Evolutionary conservation across 805 yeast species (phyloP), one percentile per base, ranked within the genome.

Genomic region (Candida xyloterini): DNA sequence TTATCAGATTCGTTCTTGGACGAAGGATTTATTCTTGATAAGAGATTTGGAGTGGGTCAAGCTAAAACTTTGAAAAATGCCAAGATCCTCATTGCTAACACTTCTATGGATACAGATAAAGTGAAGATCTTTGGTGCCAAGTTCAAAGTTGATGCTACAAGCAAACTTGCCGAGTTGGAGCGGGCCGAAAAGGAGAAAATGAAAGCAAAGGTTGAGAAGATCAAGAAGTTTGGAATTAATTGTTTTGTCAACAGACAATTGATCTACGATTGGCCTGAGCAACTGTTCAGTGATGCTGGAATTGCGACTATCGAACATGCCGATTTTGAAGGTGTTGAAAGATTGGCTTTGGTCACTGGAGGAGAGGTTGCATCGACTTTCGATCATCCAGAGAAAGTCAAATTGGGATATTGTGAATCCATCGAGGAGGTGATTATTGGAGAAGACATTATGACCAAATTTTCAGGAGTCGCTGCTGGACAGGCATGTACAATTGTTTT

Each of bases 201-300:
- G 98, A 84, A 79, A 65, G 69, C 62, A 40, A 93, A 93, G 65
- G 88, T 93, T 50, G 89, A 81, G 43, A 88, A 89, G 62, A 93
- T 93, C 63, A 79, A 88, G 60, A 81, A 81, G 51, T 95, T 87
- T 61, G 62, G 62, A 26, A 80, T 87, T 59, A 86, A 87, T 63
- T 81, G 91, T 54, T 93, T 93, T 62, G 89, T 93, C 53, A 93
- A 93, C 70, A 81, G 99, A 60, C 99, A 93, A 68, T 76, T 93
- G 58, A 93, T 93, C 58, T 93, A 93, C 67, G 97, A 93, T 69
- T 93, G 91, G 76, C 99, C 99, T 18, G 99, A 93, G 67, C 96
- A 87, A 66, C 73, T 93, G 51, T 86, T 93, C 57, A 76, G 95
- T 5, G 99, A 91, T 52, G 66, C 88, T 30, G 79, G 81, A 39